Evolutionary conservation across 1,139 yeast genomes (phyloP).

Genomic region (Citeromyces siamensis): DNA sequence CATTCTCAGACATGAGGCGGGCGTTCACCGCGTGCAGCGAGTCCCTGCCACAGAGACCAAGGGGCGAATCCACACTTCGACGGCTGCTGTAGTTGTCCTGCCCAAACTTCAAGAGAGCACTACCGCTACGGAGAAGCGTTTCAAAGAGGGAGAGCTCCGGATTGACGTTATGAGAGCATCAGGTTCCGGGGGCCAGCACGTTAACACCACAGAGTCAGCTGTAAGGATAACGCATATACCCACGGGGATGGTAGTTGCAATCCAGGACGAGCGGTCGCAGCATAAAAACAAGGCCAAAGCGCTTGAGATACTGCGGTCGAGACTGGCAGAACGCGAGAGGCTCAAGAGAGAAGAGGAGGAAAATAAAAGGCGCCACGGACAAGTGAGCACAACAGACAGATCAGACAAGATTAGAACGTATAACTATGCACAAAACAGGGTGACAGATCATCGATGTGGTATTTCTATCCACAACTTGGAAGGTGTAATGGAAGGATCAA

Average conservation of each 20-base stretch:
- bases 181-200: conserved; percentile 99
- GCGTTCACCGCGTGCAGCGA: conserved; percentile 93
- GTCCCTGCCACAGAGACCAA: conserved; percentile 89
- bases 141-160: conserved; percentile 80
- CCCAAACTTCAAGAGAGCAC: conserved; percentile 60
- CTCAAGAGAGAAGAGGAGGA: conserved; percentile 54
- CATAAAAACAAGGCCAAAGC: conserved; percentile 96
- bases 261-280: conserved; percentile 94
- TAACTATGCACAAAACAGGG: conserved; percentile 82
- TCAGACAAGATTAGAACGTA: conserved; percentile 92
- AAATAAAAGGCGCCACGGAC: conserved; percentile 58
- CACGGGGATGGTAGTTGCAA: conserved; percentile 77
- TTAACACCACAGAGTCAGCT: conserved; percentile 95
- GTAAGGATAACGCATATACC: conserved; percentile 89
- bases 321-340: conserved; percentile 74
- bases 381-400: conserved; percentile 80
- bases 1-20: conserved; percentile 71
- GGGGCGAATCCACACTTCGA: conserved; percentile 91
- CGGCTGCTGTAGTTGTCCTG: conserved; percentile 88
- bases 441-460: conserved; percentile 91
- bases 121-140: conserved; percentile 55
- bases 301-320: conserved; percentile 64
- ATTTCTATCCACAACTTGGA: conserved; percentile 66
- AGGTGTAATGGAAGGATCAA: conserved; percentile 66
- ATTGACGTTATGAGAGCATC: conserved; percentile 95